Conservation (phyloP, 2,329 filamentous ascomycete genomes). For the Kalaharituber pfeilii region DNA sequence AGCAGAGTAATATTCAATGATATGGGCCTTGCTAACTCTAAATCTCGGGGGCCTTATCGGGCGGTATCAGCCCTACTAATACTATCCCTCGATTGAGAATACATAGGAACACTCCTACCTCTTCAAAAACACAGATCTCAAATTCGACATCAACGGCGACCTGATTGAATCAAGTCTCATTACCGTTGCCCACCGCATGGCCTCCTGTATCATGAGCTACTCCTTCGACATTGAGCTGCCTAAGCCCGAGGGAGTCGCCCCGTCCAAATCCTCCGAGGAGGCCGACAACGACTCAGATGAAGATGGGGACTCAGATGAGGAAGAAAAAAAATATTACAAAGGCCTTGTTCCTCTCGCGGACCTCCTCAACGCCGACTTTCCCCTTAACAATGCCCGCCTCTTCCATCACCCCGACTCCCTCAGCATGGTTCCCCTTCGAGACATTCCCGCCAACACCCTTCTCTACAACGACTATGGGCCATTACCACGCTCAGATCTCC, state of each 20-base stretch:
- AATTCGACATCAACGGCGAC: slow-evolving; percentile 26
- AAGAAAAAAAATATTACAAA: slow-evolving; percentile 39
- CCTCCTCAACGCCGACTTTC: slow-evolving; percentile 72
- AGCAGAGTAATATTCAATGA: no score
- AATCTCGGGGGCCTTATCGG: no score
- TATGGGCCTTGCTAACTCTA: no score
- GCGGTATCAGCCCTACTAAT: no score
- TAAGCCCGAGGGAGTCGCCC: slow-evolving; percentile 5
- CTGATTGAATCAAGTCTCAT: slow-evolving; percentile 32
- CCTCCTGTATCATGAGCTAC: slow-evolving; percentile 80
- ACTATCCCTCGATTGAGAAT: no score
- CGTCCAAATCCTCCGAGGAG: slow-evolving; percentile 15
- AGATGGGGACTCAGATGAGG: slow-evolving; percentile 47
- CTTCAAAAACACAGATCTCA: slow-evolving; percentile 30
- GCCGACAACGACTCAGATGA: slow-evolving; percentile 42
- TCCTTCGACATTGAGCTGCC: slow-evolving; percentile 73
- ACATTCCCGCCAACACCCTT: slow-evolving; percentile 54
- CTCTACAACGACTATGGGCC: slow-evolving; percentile 82
- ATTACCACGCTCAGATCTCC: slow-evolving; percentile 62
- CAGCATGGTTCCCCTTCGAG: slow-evolving; percentile 43
- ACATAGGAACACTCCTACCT: slow-evolving; percentile 26
- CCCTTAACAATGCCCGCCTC: slow-evolving; percentile 56
- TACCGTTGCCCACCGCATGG: slow-evolving; percentile 56
- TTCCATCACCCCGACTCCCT: slow-evolving; percentile 43
- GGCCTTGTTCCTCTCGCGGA: slow-evolving; percentile 87